Evolutionary conservation across 257 asterid genomes (phyloP).

Genomic region (Anisodus acutangulus): DNA sequence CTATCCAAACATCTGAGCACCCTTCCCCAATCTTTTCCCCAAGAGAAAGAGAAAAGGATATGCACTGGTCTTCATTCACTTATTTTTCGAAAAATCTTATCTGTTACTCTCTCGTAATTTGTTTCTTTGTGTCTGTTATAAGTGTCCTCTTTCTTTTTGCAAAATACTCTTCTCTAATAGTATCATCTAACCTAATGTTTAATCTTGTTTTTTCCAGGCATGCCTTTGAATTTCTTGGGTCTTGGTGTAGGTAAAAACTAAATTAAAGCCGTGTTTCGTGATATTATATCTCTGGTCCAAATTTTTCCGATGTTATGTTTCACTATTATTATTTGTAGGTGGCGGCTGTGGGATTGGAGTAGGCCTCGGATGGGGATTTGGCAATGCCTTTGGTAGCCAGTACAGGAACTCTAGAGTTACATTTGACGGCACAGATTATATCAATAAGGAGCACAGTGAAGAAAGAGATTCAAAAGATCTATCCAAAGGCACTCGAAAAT

Average conservation of each 20-base stretch:
- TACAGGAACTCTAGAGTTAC: constrained; percentile 68
- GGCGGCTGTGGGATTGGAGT: constrained; percentile 94
- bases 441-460: constrained; percentile 45
- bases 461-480: constrained; percentile 46
- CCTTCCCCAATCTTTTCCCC: no score
- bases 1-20: background rate
- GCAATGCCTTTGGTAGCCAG: constrained; percentile 82
- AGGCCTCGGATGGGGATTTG: constrained; percentile 99
- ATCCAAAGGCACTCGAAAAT: constrained; percentile 42
- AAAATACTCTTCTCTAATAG: background rate
- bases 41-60: background rate
- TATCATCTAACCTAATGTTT: background rate
- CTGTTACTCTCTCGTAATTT: background rate
- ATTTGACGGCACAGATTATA: constrained; percentile 61
- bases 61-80: background rate
- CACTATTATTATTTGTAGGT: constrained; percentile 49
- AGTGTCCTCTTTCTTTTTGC: background rate
- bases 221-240: constrained; percentile 78
- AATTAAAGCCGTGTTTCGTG: background rate
- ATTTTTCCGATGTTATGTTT: background rate
- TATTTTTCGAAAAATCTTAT: background rate
- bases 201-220: constrained; percentile 51
- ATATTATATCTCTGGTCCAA: background rate
- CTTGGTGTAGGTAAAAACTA: constrained; percentile 76
- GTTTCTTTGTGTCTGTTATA: background rate